A percentile compares a stretch with the other conserved stretches of the same genome.
phyloP scores from a whole-genome alignment of 2,329 filamentous ascomycete species.

The Verticillium tricorpus region DNA sequence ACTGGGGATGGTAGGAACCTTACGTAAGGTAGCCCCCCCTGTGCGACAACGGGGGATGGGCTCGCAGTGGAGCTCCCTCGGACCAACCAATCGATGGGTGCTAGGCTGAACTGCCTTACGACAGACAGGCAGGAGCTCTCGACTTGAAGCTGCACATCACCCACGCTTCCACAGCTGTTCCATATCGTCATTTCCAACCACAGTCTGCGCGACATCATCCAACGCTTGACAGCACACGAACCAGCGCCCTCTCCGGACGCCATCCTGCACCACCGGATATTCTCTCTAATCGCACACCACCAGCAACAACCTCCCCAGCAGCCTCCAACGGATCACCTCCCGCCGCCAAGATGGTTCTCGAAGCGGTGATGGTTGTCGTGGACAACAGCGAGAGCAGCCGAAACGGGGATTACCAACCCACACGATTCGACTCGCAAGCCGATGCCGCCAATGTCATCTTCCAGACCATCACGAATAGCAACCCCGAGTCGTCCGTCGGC shows the following conservation, averaged over 20 bases:
- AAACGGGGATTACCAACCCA: constrained; percentile 90
- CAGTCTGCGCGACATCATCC: constrained; percentile 14
- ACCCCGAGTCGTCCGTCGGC: constrained; percentile 94
- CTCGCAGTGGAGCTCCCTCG: background rate
- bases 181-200: constrained; percentile 2
- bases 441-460: constrained; percentile 95
- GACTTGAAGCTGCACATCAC: background rate
- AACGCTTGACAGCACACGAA: constrained; percentile 5
- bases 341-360: constrained; percentile 81
- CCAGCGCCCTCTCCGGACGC: background rate
- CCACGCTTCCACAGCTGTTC: constrained; percentile 20
- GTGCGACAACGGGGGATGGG: constrained; percentile 1
- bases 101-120: constrained; percentile 46
- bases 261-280: background rate
- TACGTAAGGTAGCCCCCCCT: background rate
- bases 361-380: constrained; percentile 99
- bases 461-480: constrained; percentile 89
- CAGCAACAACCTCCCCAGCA: constrained; percentile 4
- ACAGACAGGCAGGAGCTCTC: constrained; percentile 14
- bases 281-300: constrained; percentile 3
- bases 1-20: background rate
- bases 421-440: constrained; percentile 91
- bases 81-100: constrained; percentile 7
- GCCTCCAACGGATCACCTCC: constrained; percentile 5
- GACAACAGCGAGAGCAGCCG: constrained; percentile 99